Base-by-base conservation (phyloP, 2,329 filamentous ascomycete genomes). In the Cytospora piceicola region DNA sequence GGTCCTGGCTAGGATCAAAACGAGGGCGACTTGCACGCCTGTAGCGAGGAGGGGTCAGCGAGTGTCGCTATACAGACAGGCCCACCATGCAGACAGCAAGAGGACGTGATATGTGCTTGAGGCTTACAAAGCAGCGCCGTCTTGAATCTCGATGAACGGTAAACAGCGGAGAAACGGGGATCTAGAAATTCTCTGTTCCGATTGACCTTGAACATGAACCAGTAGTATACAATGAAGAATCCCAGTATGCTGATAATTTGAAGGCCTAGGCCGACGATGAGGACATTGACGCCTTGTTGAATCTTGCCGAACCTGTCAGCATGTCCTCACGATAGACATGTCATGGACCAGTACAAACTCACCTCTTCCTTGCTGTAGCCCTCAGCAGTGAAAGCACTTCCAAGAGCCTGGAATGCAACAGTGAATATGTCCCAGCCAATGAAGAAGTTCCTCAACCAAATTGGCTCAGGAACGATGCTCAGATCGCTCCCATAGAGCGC, bases 401-500 rank as follows among this genome's bases (percentile, higher is more conserved):
- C 82, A 6, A 79, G 74, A 1, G 72, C 71, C 36, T 76, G 65
- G 67, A 76, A 71, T 68, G 75, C 76, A 68, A 80, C 49, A 42
- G 69, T 66, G 69, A 81, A 71, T 54, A 75, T 70, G 42, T 76
- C 71, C 29, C 81, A 67, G 15, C 71, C 69, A 56, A 75, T 71
- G 60, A 81, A 77, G 32, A 76, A 63, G 15, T 79, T 66, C 0
- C 72, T 76, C 12, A 76, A 70, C 53, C 77, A 72, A 0, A 77
- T 67, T 0, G 80, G 79, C 68, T 74, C 59, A 5, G 71, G 67
- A 2, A 78, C 70, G 2, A 77, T 73, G 20, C 75, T 77, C 22
- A 79, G 77, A 8, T 77, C 74, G 9, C 79, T 75, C 24, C 82
- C 82, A 66, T 84, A 84, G 5, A 84, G 70, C 9, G 75, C 73